These are phyloP conservation scores for Boechera divaricarpa DNA, from an alignment of 345 rosid species.

Conservation along the genomic window DNA sequence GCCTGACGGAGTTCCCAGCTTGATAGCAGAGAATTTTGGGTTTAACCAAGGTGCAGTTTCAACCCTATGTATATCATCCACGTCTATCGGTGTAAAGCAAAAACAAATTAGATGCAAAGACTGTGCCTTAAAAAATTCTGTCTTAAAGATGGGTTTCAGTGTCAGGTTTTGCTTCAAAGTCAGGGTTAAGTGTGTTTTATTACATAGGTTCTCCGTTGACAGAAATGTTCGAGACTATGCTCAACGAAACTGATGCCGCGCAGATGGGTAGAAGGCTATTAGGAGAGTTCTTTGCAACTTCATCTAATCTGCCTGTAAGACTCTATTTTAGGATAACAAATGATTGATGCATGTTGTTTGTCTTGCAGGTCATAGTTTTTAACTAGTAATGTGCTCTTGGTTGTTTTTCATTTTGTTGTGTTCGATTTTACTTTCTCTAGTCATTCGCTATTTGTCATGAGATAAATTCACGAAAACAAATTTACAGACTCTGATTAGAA, in stretches of 20 bases:
- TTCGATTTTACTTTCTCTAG: background rate
- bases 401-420: background rate
- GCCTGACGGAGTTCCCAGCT: constrained; percentile 48
- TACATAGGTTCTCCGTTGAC: constrained; percentile 48
- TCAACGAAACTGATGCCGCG: constrained; percentile 41
- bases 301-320: constrained; percentile 52
- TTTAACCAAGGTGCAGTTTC: constrained; percentile 43
- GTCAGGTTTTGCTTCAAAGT: constrained; percentile 2
- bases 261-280: constrained; percentile 41
- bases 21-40: constrained; percentile 45
- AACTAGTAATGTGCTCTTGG: background rate
- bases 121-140: background rate
- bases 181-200: constrained; percentile 12
- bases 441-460: constrained; percentile 2
- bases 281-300: constrained; percentile 39
- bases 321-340: background rate
- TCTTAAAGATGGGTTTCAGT: constrained; percentile 8
- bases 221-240: constrained; percentile 42
- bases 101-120: background rate
- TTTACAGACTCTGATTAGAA: constrained; percentile 62
- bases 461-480: constrained; percentile 1
- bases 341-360: background rate
- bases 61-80: constrained; percentile 21
- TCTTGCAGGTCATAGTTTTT: background rate
- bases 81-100: background rate